phyloP scores from a whole-genome alignment of 2,329 filamentous ascomycete species.

The Phialocephala sp. region DNA sequence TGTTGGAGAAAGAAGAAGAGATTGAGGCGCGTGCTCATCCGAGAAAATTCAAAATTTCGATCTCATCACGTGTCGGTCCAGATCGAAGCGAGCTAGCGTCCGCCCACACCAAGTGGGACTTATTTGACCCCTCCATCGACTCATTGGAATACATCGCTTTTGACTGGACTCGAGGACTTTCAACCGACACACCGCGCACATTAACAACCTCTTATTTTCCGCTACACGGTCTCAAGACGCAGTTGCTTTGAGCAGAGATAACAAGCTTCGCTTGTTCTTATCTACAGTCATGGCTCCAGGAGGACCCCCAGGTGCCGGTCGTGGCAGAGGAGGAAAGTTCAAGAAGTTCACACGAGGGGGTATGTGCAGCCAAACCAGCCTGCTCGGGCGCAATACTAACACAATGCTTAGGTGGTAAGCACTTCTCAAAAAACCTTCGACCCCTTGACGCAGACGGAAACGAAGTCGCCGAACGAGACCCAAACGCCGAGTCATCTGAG shows the following conservation, averaged over 20 bases:
- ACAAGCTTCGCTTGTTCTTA: neutral
- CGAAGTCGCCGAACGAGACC: constrained; percentile 79
- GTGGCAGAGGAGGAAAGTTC: constrained; percentile 89
- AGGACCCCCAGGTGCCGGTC: constrained; percentile 46
- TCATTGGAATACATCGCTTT: constrained; percentile 27
- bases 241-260: constrained; percentile 7
- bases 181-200: neutral
- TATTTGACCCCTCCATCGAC: constrained; percentile 16
- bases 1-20: constrained; percentile 48
- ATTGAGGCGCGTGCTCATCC: constrained; percentile 20
- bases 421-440: constrained; percentile 90
- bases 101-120: neutral
- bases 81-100: too few species aligned
- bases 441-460: constrained; percentile 90
- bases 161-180: constrained; percentile 22
- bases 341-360: constrained; percentile 92
- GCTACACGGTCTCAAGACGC: neutral
- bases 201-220: neutral
- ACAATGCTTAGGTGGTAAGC: constrained; percentile 75
- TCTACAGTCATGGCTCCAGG: constrained; percentile 56
- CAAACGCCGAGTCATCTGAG: constrained; percentile 54
- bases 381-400: constrained; percentile 25
- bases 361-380: constrained; percentile 48
- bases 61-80: neutral
- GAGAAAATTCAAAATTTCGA: constrained; percentile 23